Percentiles rank a stretch among this genome's conserved stretches.
phyloP scores from a whole-genome alignment of 1,284 basidiomycete genomes.

The Ceratobasidium sp. region DNA sequence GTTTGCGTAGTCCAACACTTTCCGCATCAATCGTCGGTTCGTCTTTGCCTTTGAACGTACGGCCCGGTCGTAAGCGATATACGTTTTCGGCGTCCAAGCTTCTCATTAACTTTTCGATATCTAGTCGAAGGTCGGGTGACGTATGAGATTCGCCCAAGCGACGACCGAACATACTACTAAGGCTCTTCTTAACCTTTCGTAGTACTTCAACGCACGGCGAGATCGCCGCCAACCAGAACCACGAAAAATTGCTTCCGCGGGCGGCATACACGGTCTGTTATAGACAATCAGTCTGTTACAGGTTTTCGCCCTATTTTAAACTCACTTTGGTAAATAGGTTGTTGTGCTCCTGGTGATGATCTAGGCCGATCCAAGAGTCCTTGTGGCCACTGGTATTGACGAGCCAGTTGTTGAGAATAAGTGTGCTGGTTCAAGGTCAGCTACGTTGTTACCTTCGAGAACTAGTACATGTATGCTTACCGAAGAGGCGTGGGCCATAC shows the following conservation, averaged over 20 bases:
- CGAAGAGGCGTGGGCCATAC: not conserved
- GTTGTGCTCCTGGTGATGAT: conserved; percentile 1
- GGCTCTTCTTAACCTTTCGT: not conserved
- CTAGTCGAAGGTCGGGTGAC: not conserved
- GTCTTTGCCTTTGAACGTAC: not conserved
- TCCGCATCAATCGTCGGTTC: not conserved
- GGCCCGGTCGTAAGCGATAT: not conserved
- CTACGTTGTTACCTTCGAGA: not conserved
- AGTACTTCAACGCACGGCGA: conserved; percentile 10
- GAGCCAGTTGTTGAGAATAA: conserved; percentile 2
- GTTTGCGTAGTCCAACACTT: not conserved
- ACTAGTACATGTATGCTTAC: not conserved
- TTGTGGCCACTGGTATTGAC: conserved; percentile 1
- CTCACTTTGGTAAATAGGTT: conserved; percentile 4
- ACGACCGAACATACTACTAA: not conserved
- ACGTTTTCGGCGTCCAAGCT: not conserved
- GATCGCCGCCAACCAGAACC: not conserved
- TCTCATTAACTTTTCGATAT: not conserved
- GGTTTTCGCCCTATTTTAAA: not conserved
- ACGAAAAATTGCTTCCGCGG: not conserved
- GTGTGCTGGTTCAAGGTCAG: not conserved
- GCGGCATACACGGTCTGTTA: not conserved
- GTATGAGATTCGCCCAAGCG: not conserved
- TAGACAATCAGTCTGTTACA: not conserved
- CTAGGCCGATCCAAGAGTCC: not conserved